Evolutionary conservation across 768 basidiomycete genomes (phyloP), one percentile per base, ranked within the genome.

Genomic region (Basidioascus undulatus): DNA sequence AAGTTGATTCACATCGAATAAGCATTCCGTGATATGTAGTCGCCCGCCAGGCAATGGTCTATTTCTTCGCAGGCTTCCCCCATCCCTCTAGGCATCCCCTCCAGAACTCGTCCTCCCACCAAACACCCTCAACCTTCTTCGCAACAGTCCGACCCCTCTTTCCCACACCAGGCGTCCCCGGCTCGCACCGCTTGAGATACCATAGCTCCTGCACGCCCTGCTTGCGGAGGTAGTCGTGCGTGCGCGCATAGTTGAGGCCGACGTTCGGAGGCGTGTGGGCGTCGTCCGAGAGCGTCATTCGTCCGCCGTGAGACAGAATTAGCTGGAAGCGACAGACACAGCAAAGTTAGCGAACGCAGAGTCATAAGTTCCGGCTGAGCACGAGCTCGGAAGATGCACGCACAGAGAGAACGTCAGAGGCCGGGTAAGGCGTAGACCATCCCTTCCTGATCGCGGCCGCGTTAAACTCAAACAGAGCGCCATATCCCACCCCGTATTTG

Each of bases 401-500:
- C 49, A 77, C 87, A 62, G 73, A 54, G 10, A 81, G 59, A 12
- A 89, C 66, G 48, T 92, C 84, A 41, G 59, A 56, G 1, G 68
- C 80, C 0, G 92, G 89, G 59, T 87, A 96, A 4, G 77, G 69
- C 3, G 71, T 69, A 9, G 60, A 56, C 92, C 92, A 96, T 11
- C 76, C 72, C 54, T 96, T 98, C 51, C 84, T 62, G 53, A 94
- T 74, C 8, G 86, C 84, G 9, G 92, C 81, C 19, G 84, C 74
- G 51, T 89, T 96, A 26, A 80, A 61, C 59, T 98, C 92, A 52
- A 96, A 94, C 43, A 92, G 57, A 3, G 81, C 89, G 2, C 86
- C 87, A 56, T 94, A 92, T 11, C 51, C 59, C 12, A 76, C 64
- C 1, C 75, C 83, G 44, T 61, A 73, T 37, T 56, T 51, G 46